Evolutionary conservation across 768 basidiomycete species (phyloP), one percentile per base, ranked within the genome.

Genomic region (Psilocybe cubensis): DNA sequence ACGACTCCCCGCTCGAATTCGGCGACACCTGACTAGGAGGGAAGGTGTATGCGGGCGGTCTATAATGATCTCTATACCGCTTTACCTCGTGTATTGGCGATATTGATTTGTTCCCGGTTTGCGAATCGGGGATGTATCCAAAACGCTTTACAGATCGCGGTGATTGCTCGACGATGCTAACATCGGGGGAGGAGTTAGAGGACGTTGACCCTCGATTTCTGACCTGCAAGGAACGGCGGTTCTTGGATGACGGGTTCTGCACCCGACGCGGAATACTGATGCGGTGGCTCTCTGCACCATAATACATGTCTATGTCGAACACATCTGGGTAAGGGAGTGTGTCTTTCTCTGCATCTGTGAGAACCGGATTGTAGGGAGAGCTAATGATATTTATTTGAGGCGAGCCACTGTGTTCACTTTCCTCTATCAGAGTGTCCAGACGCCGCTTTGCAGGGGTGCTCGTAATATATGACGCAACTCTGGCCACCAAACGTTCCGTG

Each of bases 251-350:
- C 24, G 54, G 29, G 24, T 43, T 28, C 3, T 45, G 20, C 25
- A n/a, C 18, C 20, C 35, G 18, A 6, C 33, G 41, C 2, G 56
- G 48, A n/a, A 41, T 31, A 45, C 60, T 59, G 9, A 46, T 28
- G 14, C 56, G 42, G 25, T 42, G 49, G 33, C 57, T 52, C 52
- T 57, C 31, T 24, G 40, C 29, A 35, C 54, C 64, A 41, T 21
- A 56, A 57, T 68, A 68, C 53, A 65, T 52, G 11, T 70, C 66
- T 23, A 68, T 45, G 45, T 70, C 69, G 42, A 70, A 70, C 18
- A 70, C 62, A 14, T 70, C 69, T 0, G 69, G 56, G 38, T 68
- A 70, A 1, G 67, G 66, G 4, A 62, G 51, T 20, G 57, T 20
- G 43, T 65, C 59, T 20, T 48, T 33, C 27, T 59, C 51, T 9